phyloP scores from a whole-genome alignment of 2,329 filamentous ascomycete species.

The Colletotrichum karsti region DNA sequence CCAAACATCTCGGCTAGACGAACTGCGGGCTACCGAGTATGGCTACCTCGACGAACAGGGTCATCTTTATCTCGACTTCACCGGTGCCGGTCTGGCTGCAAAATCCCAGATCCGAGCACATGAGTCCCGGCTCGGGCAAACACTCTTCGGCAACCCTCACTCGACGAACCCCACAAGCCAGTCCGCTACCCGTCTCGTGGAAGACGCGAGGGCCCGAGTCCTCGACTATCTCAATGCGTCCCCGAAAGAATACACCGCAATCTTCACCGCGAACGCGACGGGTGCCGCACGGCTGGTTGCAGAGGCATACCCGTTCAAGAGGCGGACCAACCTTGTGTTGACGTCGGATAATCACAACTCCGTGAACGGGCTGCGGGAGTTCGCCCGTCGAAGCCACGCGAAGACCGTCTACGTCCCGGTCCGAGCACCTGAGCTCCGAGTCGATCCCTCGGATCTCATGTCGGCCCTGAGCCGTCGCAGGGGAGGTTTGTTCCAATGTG shows the following conservation, averaged over 20 bases:
- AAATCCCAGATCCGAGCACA: conserved; percentile 42
- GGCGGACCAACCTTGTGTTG: conserved; percentile 38
- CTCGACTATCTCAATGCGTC: conserved; percentile 44
- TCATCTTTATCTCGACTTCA: conserved; percentile 52
- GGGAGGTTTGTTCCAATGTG: background rate
- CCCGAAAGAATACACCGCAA: conserved; percentile 45
- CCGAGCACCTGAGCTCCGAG: conserved; percentile 36
- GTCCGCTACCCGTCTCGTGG: conserved; percentile 42
- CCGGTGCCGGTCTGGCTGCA: conserved; percentile 46
- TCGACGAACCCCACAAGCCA: conserved; percentile 46
- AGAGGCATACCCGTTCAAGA: conserved; percentile 46
- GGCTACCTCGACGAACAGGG: conserved; percentile 44
- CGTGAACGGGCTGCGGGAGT: conserved; percentile 47
- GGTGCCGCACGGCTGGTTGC: conserved; percentile 47
- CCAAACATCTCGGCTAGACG: conserved; percentile 39
- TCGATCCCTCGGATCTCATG: conserved; percentile 35
- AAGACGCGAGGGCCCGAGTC: conserved; percentile 40
- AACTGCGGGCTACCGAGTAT: conserved; percentile 43
- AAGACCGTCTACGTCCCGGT: conserved; percentile 41
- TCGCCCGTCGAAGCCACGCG: conserved; percentile 36
- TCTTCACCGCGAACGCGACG: conserved; percentile 51
- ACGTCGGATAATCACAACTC: conserved; percentile 54
- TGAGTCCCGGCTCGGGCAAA: conserved; percentile 36
- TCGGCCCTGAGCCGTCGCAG: conserved; percentile 31
- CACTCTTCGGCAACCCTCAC: conserved; percentile 49